Evolutionary conservation across 2,329 filamentous ascomycete species (phyloP).

Genomic region (Chaetomium olivaceum): DNA sequence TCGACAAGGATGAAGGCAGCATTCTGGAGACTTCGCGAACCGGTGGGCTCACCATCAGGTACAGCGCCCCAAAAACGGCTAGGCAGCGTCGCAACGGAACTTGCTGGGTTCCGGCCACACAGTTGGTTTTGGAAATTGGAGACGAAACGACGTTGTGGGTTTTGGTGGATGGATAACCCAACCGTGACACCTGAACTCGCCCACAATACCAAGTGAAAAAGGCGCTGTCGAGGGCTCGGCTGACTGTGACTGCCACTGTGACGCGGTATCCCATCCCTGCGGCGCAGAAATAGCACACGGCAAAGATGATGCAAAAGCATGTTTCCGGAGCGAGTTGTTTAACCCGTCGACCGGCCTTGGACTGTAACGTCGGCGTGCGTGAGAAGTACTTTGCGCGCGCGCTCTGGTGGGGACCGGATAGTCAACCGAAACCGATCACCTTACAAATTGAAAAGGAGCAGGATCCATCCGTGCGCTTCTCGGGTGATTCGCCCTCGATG

Average conservation of each 20-base stretch:
- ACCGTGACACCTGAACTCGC: background rate
- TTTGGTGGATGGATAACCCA: background rate
- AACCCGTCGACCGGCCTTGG: background rate
- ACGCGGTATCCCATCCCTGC: no score
- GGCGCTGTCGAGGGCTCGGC: background rate
- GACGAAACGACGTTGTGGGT: background rate
- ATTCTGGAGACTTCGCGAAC: background rate
- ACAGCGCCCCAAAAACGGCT: background rate
- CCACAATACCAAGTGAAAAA: background rate
- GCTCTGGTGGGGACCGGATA: background rate
- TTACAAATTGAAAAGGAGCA: background rate
- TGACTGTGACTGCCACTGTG: background rate
- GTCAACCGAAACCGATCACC: background rate
- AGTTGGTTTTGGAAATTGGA: background rate
- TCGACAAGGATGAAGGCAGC: conserved; percentile 3
- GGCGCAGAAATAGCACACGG: background rate
- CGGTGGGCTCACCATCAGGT: background rate
- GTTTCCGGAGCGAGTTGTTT: background rate
- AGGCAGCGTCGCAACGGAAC: background rate
- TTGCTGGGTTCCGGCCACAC: background rate
- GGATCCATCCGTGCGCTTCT: background rate
- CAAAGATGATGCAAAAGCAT: background rate
- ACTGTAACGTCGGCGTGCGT: no score
- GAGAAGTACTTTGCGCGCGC: background rate
- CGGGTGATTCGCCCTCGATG: background rate